Base-by-base conservation (phyloP, 2,329 filamentous ascomycete species). In the Ophiostoma ips region DNA sequence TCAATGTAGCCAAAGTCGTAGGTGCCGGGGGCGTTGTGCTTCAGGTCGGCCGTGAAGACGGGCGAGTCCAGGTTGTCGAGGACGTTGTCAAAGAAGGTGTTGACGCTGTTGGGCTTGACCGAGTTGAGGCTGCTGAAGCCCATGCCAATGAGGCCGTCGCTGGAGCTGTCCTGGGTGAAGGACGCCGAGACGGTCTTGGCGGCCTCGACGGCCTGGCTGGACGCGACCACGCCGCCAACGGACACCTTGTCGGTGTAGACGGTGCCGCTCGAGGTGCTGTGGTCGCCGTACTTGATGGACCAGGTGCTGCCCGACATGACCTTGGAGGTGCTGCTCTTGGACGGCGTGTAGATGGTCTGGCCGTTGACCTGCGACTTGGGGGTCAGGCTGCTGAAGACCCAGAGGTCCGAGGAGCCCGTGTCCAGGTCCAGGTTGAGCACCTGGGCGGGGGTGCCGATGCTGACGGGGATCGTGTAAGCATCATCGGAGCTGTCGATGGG, bases 1-100 rank as follows among this genome's bases (percentile, higher is more conserved):
- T 79, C 71, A 56, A 79, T 74, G 63, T 64, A 73, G 46, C 76
- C 76, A 55, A 79, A 79, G 58, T 75, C 69, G 64, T 77, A 79
- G 18, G 46, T 52, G 31, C 57, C 57, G n/a, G 55, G 45, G 48
- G 30, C 28, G 15, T 51, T 49, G 49, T 62, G 57, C 55, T 58
- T 64, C 30, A 67, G 53, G 50, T 67, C 62, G 41, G 72, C 76
- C 10, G 77, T 76, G 62, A 82, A 81, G 37, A 83, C 61, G 11
- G 72, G 73, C 33, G 53, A 46, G n/a, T 59, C 60, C 1, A 66
- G 57, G 28, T n/a, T 31, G 24, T 18, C 33, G 11, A 48, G 16
- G 37, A 63, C 61, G 34, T 67, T 68, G 46, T 68, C 65, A 24
- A 69, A 65, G 36, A 60, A 64, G 36, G 63, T 65, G 41, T 5